phyloP scores from a whole-genome alignment of 129 eudicot genomes.

The Calendula officinalis region DNA sequence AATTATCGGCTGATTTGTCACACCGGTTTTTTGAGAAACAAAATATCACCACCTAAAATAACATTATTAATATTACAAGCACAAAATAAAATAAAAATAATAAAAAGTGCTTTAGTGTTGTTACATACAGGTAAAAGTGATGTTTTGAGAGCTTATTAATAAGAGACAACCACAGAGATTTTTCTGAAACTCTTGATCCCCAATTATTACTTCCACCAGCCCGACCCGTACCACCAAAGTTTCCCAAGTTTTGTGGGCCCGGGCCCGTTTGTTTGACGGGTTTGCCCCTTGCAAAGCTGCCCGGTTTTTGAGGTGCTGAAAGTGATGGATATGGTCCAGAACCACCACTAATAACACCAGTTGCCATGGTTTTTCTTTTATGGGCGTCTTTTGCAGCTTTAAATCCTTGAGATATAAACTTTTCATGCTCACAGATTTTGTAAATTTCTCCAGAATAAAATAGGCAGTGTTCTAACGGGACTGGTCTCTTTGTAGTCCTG shows the following conservation, averaged over 20 bases:
- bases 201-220: slow-evolving; percentile 53
- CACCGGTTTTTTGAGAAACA: slow-evolving; percentile 98
- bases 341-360: slow-evolving; percentile 38
- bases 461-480: slow-evolving; percentile 91
- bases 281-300: slow-evolving; percentile 49
- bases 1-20: slow-evolving; percentile 86
- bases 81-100: background rate
- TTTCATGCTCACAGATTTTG: slow-evolving; percentile 85
- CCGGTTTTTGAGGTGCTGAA: slow-evolving; percentile 53
- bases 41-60: slow-evolving; percentile 83
- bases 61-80: background rate
- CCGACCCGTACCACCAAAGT: slow-evolving; percentile 45
- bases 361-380: slow-evolving; percentile 54
- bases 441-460: slow-evolving; percentile 90
- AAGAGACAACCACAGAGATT: slow-evolving; percentile 77
- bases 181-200: slow-evolving; percentile 75
- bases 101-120: slow-evolving; percentile 2
- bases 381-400: slow-evolving; percentile 80
- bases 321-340: slow-evolving; percentile 46
- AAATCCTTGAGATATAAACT: slow-evolving; percentile 68
- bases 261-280: slow-evolving; percentile 68
- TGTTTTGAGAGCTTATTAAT: slow-evolving; percentile 69
- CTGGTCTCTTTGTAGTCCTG: slow-evolving; percentile 99
- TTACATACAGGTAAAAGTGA: slow-evolving; percentile 88
- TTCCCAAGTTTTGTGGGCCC: slow-evolving; percentile 39